These are phyloP conservation scores for Podospora sp. DNA, from an alignment of 495 filamentous ascomycete species.

Conservation along the genomic window DNA sequence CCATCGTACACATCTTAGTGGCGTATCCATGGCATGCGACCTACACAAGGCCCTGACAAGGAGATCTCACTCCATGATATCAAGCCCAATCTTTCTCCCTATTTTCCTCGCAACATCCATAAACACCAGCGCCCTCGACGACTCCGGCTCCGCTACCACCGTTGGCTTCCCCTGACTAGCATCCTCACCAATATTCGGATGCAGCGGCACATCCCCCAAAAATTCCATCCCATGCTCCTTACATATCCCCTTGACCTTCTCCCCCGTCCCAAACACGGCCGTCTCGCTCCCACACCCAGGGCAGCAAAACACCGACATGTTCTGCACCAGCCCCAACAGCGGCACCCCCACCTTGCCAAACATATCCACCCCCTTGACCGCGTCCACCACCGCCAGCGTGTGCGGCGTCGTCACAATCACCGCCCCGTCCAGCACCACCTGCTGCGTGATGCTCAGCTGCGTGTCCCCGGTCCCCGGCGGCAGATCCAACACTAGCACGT, in stretches of 20 bases:
- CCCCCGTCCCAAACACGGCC: constrained; percentile 71
- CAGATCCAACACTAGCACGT: constrained; percentile 86
- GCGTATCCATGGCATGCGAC: background rate
- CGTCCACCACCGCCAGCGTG: constrained; percentile 84
- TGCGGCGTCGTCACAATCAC: constrained; percentile 95
- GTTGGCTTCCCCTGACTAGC: constrained; percentile 88
- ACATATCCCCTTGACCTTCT: constrained; percentile 49
- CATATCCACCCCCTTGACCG: constrained; percentile 87
- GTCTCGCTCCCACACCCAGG: constrained; percentile 73
- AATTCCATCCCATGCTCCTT: constrained; percentile 68
- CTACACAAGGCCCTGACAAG: background rate
- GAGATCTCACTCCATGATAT: background rate
- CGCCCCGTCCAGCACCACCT: constrained; percentile 77
- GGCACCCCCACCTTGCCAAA: constrained; percentile 79
- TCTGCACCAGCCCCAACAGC: constrained; percentile 88
- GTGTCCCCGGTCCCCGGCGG: constrained; percentile 95
- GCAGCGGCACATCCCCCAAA: constrained; percentile 86
- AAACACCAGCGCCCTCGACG: constrained; percentile 71
- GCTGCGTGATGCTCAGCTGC: constrained; percentile 90
- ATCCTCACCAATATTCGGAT: constrained; percentile 84
- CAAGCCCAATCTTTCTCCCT: constrained; percentile 51
- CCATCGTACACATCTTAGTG: background rate
- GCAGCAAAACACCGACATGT: constrained; percentile 89
- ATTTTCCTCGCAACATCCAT: constrained; percentile 67
- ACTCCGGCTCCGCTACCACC: constrained; percentile 80